Evolutionary conservation across 2,329 filamentous ascomycete genomes (phyloP).

Genomic region (Scolecobasidium constrictum): DNA sequence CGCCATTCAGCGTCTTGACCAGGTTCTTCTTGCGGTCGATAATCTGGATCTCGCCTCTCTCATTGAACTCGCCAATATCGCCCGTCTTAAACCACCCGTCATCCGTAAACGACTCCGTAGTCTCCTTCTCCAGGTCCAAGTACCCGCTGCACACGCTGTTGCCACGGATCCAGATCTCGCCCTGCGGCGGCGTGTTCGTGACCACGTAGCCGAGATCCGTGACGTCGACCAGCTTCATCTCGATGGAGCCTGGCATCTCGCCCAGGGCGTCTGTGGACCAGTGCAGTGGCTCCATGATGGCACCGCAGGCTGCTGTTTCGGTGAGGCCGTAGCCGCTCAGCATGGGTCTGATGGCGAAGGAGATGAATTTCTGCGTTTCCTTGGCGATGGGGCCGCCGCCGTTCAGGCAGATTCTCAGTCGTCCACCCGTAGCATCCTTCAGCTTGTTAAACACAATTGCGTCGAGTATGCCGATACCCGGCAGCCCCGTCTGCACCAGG

Average conservation of each 20-base stretch:
- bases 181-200: slow-evolving; percentile 67
- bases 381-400: slow-evolving; percentile 84
- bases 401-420: slow-evolving; percentile 83
- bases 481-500: slow-evolving; percentile 48
- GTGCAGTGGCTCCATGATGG: slow-evolving; percentile 72
- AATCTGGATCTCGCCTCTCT: slow-evolving; percentile 68
- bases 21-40: slow-evolving; percentile 98
- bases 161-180: slow-evolving; percentile 85
- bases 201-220: slow-evolving; percentile 78
- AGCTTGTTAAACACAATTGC: slow-evolving; percentile 83
- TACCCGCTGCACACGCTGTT: slow-evolving; percentile 65
- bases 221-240: slow-evolving; percentile 87
- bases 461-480: slow-evolving; percentile 63
- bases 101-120: slow-evolving; percentile 58
- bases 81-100: slow-evolving; percentile 98
- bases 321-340: slow-evolving; percentile 89
- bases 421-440: slow-evolving; percentile 78
- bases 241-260: slow-evolving; percentile 63
- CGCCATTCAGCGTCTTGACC: slow-evolving; percentile 87
- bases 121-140: slow-evolving; percentile 79
- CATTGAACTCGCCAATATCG: slow-evolving; percentile 84
- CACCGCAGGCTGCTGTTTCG: slow-evolving; percentile 68
- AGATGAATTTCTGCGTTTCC: slow-evolving; percentile 83
- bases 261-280: slow-evolving; percentile 73
- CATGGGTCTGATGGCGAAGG: slow-evolving; percentile 88